A percentile compares a stretch with the other conserved stretches of the same genome.
Conservation (phyloP, 768 basidiomycete species). For the Lentinus tigrinus region DNA sequence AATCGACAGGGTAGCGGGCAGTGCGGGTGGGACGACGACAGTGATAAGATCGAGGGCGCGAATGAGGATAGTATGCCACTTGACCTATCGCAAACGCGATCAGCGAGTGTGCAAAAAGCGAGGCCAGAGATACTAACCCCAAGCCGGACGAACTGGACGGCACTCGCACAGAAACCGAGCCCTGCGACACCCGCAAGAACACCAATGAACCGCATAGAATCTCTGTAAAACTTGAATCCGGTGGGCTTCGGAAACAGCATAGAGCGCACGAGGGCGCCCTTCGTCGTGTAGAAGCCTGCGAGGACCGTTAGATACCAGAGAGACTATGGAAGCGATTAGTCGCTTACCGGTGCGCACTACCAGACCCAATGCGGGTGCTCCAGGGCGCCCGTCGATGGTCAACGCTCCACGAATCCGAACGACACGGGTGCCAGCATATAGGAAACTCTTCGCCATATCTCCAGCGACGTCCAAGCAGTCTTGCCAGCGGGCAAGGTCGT, state of each 20-base stretch:
- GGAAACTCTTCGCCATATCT: conserved; percentile 77
- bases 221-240: conserved; percentile 97
- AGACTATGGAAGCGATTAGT: background rate
- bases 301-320: background rate
- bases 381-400: conserved; percentile 49
- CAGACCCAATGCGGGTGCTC: conserved; percentile 69
- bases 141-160: conserved; percentile 87
- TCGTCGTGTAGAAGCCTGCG: conserved; percentile 93
- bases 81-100: conserved; percentile 48
- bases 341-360: conserved; percentile 83
- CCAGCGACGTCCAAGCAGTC: conserved; percentile 55
- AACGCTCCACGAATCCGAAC: conserved; percentile 76
- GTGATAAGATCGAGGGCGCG: conserved; percentile 95
- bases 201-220: conserved; percentile 86
- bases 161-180: conserved; percentile 88
- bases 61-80: conserved; percentile 86
- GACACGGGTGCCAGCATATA: conserved; percentile 89
- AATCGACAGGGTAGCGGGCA: conserved; percentile 95
- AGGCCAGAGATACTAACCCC: conserved; percentile 50
- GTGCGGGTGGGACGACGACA: conserved; percentile 94
- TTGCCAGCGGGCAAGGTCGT: conserved; percentile 69
- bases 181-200: conserved; percentile 91
- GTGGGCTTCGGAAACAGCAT: conserved; percentile 99
- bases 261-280: conserved; percentile 91
- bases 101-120: background rate